A percentile compares a stretch with the other conserved stretches of the same genome.
These are phyloP conservation scores for Themeda triandra DNA, from an alignment of 176 grass and related monocot genomes.

Conservation along the genomic window DNA sequence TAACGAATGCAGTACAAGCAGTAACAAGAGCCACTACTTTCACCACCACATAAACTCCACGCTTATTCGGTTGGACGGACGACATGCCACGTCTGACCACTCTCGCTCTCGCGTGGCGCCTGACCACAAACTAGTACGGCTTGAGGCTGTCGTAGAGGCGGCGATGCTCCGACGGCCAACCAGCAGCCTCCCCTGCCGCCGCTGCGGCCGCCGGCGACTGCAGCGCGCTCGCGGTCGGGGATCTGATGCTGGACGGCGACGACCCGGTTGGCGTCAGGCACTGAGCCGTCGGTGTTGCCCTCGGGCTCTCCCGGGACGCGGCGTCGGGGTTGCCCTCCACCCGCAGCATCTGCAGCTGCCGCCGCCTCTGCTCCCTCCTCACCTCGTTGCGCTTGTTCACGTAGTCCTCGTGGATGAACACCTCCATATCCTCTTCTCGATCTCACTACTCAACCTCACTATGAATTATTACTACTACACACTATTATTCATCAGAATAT, in stretches of 20 bases:
- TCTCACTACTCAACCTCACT: background rate
- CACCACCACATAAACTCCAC: background rate
- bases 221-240: background rate
- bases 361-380: constrained; percentile 42
- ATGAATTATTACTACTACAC: background rate
- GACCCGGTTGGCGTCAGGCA: background rate
- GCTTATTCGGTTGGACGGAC: constrained; percentile 2
- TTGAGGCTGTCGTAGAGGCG: constrained; percentile 53
- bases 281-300: background rate
- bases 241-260: background rate
- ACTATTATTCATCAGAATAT: background rate
- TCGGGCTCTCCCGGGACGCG: constrained; percentile 17
- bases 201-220: background rate
- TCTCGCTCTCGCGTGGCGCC: background rate
- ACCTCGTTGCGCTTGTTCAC: constrained; percentile 52
- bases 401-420: constrained; percentile 76
- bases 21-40: background rate
- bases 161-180: background rate
- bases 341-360: constrained; percentile 39
- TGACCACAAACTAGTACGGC: constrained; percentile 53
- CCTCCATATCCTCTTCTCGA: constrained; percentile 46
- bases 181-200: background rate
- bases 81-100: background rate
- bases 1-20: background rate
- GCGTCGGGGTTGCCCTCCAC: constrained; percentile 11